Evolutionary conservation across 495 filamentous ascomycete genomes (phyloP).

Genomic region (Aspergillus conjunctus): DNA sequence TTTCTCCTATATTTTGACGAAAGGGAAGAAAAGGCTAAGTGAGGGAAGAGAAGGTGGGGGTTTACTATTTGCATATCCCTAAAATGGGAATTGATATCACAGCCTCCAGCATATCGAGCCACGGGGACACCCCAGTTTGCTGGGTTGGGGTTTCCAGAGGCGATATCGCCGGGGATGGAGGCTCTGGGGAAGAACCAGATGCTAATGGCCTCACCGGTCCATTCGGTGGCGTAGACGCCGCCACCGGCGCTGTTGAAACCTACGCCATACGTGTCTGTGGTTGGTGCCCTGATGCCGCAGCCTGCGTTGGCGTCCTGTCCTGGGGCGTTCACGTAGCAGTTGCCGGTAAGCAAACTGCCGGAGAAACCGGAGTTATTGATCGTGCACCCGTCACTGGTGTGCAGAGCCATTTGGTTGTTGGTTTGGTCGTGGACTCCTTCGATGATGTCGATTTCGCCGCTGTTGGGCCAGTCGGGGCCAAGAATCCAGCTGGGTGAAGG

Average conservation of each 20-base stretch:
- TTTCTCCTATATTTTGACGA: background rate
- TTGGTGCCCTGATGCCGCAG: constrained; percentile 50
- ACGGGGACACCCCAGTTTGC: constrained; percentile 59
- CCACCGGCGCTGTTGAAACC: constrained; percentile 61
- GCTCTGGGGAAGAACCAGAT: constrained; percentile 61
- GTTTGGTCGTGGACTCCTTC: constrained; percentile 63
- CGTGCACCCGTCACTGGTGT: constrained; percentile 62
- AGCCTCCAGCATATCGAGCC: constrained; percentile 60
- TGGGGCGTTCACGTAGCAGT: constrained; percentile 57
- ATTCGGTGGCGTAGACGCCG: constrained; percentile 67
- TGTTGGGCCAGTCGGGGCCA: constrained; percentile 63
- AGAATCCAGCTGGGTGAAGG: constrained; percentile 48
- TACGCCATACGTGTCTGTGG: constrained; percentile 50
- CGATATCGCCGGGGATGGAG: constrained; percentile 56
- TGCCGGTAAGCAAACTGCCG: constrained; percentile 39
- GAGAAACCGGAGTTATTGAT: constrained; percentile 52
- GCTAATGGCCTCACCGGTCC: constrained; percentile 58
- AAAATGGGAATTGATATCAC: constrained; percentile 64
- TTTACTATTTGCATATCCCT: constrained; percentile 62
- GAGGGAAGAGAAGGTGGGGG: constrained; percentile 8
- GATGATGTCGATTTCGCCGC: constrained; percentile 75
- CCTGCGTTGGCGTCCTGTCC: constrained; percentile 52
- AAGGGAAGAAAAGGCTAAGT: background rate
- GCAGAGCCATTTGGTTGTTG: constrained; percentile 65
- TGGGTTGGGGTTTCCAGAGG: constrained; percentile 54